Conservation (phyloP, 2,329 filamentous ascomycete species). For the Phoma sp. region DNA sequence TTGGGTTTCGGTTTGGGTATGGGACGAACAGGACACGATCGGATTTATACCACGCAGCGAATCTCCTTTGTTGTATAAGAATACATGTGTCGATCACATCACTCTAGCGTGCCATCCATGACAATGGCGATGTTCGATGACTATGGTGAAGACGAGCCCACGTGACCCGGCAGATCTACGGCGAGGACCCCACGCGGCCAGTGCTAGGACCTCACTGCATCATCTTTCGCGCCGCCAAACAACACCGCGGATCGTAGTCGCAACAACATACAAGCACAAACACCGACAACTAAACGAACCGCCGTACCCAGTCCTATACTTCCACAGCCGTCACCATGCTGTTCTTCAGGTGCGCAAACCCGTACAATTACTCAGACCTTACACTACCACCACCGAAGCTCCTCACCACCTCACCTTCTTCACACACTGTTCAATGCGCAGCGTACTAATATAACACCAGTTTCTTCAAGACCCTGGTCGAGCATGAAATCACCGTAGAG, state of each 20-base stretch:
- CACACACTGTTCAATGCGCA: too few relatives aligned
- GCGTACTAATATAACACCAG: constrained; percentile 26
- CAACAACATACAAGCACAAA: not conserved
- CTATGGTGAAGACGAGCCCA: not conserved
- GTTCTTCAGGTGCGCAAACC: constrained; percentile 59
- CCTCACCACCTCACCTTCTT: not conserved
- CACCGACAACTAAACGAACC: too few relatives aligned
- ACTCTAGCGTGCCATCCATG: too few relatives aligned
- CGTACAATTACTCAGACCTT: not conserved
- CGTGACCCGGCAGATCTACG: constrained; percentile 27
- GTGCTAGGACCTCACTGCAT: constrained; percentile 12
- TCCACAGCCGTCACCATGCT: constrained; percentile 50
- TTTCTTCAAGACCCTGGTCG: constrained; percentile 99
- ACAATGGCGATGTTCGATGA: too few relatives aligned
- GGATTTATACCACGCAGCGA: constrained; percentile 42
- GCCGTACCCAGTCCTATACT: too few relatives aligned
- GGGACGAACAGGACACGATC: constrained; percentile 11
- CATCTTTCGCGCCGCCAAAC: constrained; percentile 13
- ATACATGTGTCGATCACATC: constrained; percentile 25
- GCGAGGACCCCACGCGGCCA: constrained; percentile 30
- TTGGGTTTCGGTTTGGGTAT: constrained; percentile 15
- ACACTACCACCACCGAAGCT: not conserved
- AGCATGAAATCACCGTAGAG: constrained; percentile 96
- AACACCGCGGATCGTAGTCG: constrained; percentile 3
- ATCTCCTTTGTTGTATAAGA: constrained; percentile 34